A percentile compares a stretch with the other conserved stretches of the same genome.
Conservation (phyloP, 148 eudicot species). For the Heliamphora exappendiculata region DNA sequence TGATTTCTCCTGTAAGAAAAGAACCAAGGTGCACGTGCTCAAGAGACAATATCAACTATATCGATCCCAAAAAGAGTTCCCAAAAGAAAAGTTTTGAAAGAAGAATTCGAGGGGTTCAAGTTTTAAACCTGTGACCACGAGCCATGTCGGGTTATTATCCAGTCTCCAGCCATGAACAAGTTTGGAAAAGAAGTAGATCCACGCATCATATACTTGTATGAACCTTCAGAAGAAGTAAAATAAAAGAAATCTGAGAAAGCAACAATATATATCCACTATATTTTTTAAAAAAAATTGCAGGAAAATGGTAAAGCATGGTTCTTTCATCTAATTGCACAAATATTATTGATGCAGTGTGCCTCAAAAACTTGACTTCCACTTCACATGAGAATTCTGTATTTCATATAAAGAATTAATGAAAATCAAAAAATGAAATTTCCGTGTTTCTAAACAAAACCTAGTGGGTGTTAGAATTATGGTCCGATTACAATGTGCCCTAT, state of each 20-base stretch:
- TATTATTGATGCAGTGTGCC: neutral
- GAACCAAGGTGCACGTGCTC: neutral
- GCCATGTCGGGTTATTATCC: constrained; percentile 68
- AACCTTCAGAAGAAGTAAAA: constrained; percentile 30
- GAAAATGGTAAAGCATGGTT: neutral
- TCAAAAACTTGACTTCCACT: neutral
- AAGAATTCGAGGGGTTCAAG: neutral
- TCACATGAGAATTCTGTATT: neutral
- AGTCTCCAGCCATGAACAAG: constrained; percentile 77
- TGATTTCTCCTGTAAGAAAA: constrained; percentile 46
- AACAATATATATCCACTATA: neutral
- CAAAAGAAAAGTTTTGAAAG: neutral
- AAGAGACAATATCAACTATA: neutral
- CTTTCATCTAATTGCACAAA: neutral
- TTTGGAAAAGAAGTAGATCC: constrained; percentile 71
- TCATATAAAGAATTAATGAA: neutral
- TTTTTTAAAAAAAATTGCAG: neutral
- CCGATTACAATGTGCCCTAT: neutral
- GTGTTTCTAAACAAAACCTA: neutral
- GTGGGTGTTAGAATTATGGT: too few relatives aligned
- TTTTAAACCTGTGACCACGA: constrained; percentile 80
- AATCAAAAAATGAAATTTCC: neutral
- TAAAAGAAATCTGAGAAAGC: neutral
- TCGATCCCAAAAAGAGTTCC: neutral
- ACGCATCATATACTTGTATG: constrained; percentile 63